Base-by-base conservation (phyloP, 2,329 filamentous ascomycete genomes). In the Sporothrix sp. region DNA sequence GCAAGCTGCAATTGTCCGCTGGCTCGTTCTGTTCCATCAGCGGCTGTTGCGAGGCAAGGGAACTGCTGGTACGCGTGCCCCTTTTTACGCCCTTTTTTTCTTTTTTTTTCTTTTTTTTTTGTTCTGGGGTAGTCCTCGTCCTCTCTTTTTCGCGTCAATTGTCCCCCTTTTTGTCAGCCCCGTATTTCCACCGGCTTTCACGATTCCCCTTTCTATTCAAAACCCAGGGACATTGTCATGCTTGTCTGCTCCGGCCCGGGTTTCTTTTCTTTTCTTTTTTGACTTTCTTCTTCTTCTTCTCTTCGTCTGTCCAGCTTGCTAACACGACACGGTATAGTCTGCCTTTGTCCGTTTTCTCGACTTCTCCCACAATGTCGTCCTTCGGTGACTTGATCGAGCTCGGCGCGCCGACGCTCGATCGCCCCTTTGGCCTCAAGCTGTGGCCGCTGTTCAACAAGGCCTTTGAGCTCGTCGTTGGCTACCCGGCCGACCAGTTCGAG, bases 401-500 rank as follows among this genome's bases (percentile, higher is more conserved):
- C 55, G 76, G 87, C 65, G 66, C 81, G 59, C 91, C 91, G 51
- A 88, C 88, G 56, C 76, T 97, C 68, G 90, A 96, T 66, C 82
- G 86, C 58, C 91, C 91, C 30, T 97, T 97, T 63, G 93, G 91
- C 67, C 73, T 97, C 59, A 76, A 86, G 57, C 72, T 96, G 68
- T 97, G 93, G 93, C 88, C 91, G 61, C 81, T 94, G 70, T 97
- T 97, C 78, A 85, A 84, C 72, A 87, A 89, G 73, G 82, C 76
- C 60, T 97, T 85, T 71, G 84, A 85, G 66, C 68, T 75, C 52
- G 73, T 88, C 57, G 77, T 78, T 52, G 91, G 91, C 62, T 95
- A 91, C 70, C 82, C 87, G 57, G 83, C 86, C 55, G 82, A 87
- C 59, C 82, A 96, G 56, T 97, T 97, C 73, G 72, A 78, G 58